A percentile compares a stretch with the other conserved stretches of the same genome.
Evolutionary conservation across 148 eudicot species (phyloP).

Genomic region (Chenopodium quinoa): DNA sequence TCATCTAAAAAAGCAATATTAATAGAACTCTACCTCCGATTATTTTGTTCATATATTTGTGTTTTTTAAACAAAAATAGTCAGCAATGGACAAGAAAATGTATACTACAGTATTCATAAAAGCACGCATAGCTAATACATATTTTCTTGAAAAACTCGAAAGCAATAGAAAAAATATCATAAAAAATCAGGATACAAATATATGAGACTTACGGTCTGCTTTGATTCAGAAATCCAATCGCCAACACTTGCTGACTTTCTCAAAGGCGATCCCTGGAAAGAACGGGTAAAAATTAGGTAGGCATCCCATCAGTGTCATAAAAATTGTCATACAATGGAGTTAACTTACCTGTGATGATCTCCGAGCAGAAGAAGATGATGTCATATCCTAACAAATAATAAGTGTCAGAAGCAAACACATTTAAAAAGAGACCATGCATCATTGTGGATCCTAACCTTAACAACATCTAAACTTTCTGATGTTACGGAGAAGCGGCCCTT

Average conservation of each 20-base stretch:
- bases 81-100: too few species aligned
- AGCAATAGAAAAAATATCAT: background rate
- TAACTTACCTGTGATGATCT: slow-evolving; percentile 60
- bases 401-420: slow-evolving; percentile 33
- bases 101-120: too few species aligned
- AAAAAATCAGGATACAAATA: background rate
- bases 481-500: slow-evolving; percentile 96
- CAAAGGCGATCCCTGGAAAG: slow-evolving; percentile 65
- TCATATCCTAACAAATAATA: slow-evolving; percentile 56
- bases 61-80: too few species aligned
- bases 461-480: slow-evolving; percentile 90
- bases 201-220: slow-evolving; percentile 58
- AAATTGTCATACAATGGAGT: background rate
- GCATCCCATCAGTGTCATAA: slow-evolving; percentile 13
- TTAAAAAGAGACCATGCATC: background rate
- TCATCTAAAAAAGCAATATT: background rate
- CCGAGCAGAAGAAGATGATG: slow-evolving; percentile 52
- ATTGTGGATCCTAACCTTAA: slow-evolving; percentile 51
- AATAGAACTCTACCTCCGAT: background rate
- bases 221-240: slow-evolving; percentile 75
- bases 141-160: background rate
- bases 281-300: slow-evolving; percentile 29
- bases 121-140: background rate
- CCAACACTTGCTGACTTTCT: slow-evolving; percentile 96
- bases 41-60: background rate